Evolutionary conservation across 192 early-diverging fungal species (phyloP).

Genomic region (Diversispora eburnea): DNA sequence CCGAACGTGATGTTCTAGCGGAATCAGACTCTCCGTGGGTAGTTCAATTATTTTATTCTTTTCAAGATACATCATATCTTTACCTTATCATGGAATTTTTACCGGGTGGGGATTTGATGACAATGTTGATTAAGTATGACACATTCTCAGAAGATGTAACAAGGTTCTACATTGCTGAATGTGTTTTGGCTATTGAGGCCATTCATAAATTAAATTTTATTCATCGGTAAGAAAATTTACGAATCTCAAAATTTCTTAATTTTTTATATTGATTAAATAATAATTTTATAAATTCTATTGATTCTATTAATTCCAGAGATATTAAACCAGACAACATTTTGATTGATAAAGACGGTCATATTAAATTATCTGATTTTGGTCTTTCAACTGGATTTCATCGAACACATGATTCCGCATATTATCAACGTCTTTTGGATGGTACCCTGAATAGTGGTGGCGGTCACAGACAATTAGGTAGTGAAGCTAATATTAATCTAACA

Average conservation of each 20-base stretch:
- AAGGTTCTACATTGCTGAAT: slow-evolving; percentile 98
- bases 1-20: slow-evolving; percentile 96
- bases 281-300: neutral
- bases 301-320: slow-evolving; percentile 45
- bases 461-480: slow-evolving; percentile 39
- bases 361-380: slow-evolving; percentile 99
- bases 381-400: slow-evolving; percentile 98
- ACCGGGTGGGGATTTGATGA: slow-evolving; percentile 99
- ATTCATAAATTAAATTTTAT: slow-evolving; percentile 95
- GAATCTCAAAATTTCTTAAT: neutral
- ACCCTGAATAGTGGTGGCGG: slow-evolving; percentile 51
- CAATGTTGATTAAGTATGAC: slow-evolving; percentile 98
- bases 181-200: slow-evolving; percentile 86
- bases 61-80: slow-evolving; percentile 90
- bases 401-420: slow-evolving; percentile 97
- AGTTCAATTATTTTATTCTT: slow-evolving; percentile 96
- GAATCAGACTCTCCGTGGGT: slow-evolving; percentile 97
- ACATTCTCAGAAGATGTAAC: slow-evolving; percentile 96
- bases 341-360: slow-evolving; percentile 97
- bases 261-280: neutral
- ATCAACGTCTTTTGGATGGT: slow-evolving; percentile 75
- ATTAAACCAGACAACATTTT: slow-evolving; percentile 88
- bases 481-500: slow-evolving; percentile 86
- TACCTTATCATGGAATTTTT: slow-evolving; percentile 99
- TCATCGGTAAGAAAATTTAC: slow-evolving; percentile 61